Evolutionary conservation across 139 green algal species (phyloP).

Genomic region (Chlamydomonas sphaeroides): DNA sequence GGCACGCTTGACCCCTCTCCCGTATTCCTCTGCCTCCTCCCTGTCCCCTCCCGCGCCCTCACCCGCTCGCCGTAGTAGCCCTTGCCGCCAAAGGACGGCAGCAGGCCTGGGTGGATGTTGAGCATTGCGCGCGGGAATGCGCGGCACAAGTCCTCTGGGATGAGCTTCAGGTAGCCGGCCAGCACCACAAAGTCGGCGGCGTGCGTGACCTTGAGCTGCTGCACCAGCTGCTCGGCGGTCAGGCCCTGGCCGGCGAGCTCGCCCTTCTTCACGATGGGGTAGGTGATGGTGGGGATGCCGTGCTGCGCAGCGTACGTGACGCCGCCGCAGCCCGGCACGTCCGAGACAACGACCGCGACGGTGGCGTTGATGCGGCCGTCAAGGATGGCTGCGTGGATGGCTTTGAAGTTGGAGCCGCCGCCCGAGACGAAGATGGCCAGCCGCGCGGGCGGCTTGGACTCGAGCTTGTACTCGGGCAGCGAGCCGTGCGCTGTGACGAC

Average conservation of each 20-base stretch:
- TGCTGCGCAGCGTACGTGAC: slow-evolving; percentile 77
- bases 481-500: neutral
- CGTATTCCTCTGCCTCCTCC: too few species aligned
- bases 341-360: slow-evolving; percentile 79
- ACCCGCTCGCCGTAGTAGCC: slow-evolving; percentile 93
- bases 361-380: slow-evolving; percentile 74
- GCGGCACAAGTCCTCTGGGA: slow-evolving; percentile 82
- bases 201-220: slow-evolving; percentile 47
- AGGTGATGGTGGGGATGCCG: slow-evolving; percentile 81
- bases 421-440: slow-evolving; percentile 93
- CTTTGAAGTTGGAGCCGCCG: slow-evolving; percentile 91
- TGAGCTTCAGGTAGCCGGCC: slow-evolving; percentile 96
- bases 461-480: slow-evolving; percentile 31
- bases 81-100: slow-evolving; percentile 97
- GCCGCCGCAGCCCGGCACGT: slow-evolving; percentile 83
- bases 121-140: slow-evolving; percentile 87
- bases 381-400: slow-evolving; percentile 79
- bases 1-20: too few species aligned
- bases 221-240: slow-evolving; percentile 65
- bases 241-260: slow-evolving; percentile 58
- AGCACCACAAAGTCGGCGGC: slow-evolving; percentile 84
- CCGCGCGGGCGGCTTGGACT: neutral
- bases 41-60: too few species aligned
- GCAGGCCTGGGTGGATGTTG: slow-evolving; percentile 98
- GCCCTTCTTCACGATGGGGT: slow-evolving; percentile 76